Conservation (phyloP, 2,329 filamentous ascomycete species). For the Curvularia lunata region DNA sequence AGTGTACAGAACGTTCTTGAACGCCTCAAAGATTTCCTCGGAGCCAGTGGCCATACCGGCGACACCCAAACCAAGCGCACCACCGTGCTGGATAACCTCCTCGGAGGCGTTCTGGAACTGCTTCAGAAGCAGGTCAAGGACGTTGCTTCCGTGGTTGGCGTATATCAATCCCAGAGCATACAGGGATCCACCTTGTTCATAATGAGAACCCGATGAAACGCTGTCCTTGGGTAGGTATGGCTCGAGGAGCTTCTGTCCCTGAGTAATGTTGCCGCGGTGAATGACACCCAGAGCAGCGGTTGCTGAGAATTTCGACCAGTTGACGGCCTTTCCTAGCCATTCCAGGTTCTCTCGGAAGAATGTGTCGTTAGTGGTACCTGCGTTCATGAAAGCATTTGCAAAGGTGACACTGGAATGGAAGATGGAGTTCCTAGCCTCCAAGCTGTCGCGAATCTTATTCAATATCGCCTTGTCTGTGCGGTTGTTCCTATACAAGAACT, state of each 20-base stretch:
- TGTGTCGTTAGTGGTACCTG: conserved; percentile 95
- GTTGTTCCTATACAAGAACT: conserved; percentile 96
- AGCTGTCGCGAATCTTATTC: conserved; percentile 93
- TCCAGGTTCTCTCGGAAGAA: conserved; percentile 98
- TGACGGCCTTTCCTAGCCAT: conserved; percentile 97
- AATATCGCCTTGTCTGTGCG: conserved; percentile 89
- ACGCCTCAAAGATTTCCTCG: conserved; percentile 86
- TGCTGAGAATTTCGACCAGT: conserved; percentile 99
- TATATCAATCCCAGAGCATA: conserved; percentile 97
- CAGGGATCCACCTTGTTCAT: conserved; percentile 93
- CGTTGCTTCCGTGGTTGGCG: conserved; percentile 93
- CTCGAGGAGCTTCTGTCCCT: conserved; percentile 90
- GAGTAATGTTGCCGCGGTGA: conserved; percentile 90
- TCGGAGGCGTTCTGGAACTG: conserved; percentile 79
- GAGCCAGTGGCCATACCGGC: conserved; percentile 97
- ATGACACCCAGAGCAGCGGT: conserved; percentile 96
- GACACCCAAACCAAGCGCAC: conserved; percentile 91
- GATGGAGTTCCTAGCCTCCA: conserved; percentile 96
- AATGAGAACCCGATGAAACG: conserved; percentile 79
- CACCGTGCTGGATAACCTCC: conserved; percentile 96
- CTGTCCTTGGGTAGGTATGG: conserved; percentile 87
- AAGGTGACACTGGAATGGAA: conserved; percentile 98
- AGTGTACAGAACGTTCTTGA: conserved; percentile 85
- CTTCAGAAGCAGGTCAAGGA: conserved; percentile 77
- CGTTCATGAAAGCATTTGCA: conserved; percentile 99